Base-by-base conservation (phyloP, 139 green algal genomes). In the Microglena sp. region DNA sequence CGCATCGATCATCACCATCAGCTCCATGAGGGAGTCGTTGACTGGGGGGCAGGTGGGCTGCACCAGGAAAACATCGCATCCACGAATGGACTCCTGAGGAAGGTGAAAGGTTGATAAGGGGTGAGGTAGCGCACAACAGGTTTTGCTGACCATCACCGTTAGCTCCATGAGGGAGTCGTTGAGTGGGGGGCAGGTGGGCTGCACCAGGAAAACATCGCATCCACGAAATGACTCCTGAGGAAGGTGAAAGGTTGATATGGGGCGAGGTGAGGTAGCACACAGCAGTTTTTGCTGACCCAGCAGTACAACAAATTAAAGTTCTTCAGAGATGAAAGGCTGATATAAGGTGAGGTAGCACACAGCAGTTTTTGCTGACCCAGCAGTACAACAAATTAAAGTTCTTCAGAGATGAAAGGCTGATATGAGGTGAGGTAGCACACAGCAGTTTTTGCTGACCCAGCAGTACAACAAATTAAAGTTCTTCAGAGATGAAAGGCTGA, bases 81-180 rank as follows among this genome's bases (percentile, higher is more conserved):
- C 94, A 56, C 94, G 89, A 64, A 99, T 97, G 30, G 85, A 95
- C 77, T 99, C 94, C 70, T 92, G 61, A 50, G 40, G 40, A 11
- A 50, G 40, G 11, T 50, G 40, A 50, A 50, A 50, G 40, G 11
- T 50, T 11, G 11, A 24, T 50, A 15, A 50, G 11, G 40, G 40
- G 11, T 50, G 11, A 50, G 40, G 40, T 24, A 50, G 40, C 40
- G 15, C n/a, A 15, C 11, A 50, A 15, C 40, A 50, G 11, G 40
- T 11, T 15, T 15, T 50, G 40, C 40, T 50, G 15, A 11, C 40
- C 11, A 24, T 50, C 40, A 50, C 11, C 40, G 96, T 77, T 40
- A 98, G 80, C 85, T 98, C 93, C 94, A 99, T 98, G 28, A 99
- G 81, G 76, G 92, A 82, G 75, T 99, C 93, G 70, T 99, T 88